phyloP scores from a whole-genome alignment of 495 filamentous ascomycete genomes.

The Annulohypoxylon stygium region DNA sequence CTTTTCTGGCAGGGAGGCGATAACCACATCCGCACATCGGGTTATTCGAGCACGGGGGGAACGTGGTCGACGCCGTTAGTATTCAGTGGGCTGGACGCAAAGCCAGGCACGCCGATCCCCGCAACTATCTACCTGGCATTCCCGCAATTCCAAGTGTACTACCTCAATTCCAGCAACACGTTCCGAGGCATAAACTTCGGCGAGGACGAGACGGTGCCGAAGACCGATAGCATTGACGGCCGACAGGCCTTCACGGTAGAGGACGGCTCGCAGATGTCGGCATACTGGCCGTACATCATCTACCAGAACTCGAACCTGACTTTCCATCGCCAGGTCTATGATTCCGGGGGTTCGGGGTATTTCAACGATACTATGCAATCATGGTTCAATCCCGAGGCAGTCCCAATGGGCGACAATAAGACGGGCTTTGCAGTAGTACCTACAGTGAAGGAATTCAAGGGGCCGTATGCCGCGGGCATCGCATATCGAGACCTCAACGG shows the following conservation, averaged over 20 bases:
- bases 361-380: conserved; percentile 34
- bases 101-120: conserved; percentile 37
- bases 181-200: conserved; percentile 36
- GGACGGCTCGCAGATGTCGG: conserved; percentile 18
- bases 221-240: conserved; percentile 27
- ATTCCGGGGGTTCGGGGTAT: conserved; percentile 2
- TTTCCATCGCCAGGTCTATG: conserved; percentile 35
- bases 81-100: conserved; percentile 24
- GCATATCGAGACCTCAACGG: conserved; percentile 39
- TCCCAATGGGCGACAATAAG: conserved; percentile 24
- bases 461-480: conserved; percentile 29
- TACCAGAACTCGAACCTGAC: conserved; percentile 28
- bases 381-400: conserved; percentile 16
- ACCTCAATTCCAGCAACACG: conserved; percentile 23
- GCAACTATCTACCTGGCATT: conserved; percentile 18
- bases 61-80: conserved; percentile 27
- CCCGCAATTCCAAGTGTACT: conserved; percentile 39
- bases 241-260: conserved; percentile 16
- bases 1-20: conserved; percentile 45
- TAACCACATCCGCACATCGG: conserved; percentile 35
- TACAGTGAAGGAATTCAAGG: conserved; percentile 9
- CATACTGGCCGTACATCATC: conserved; percentile 39
- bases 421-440: conserved; percentile 31
- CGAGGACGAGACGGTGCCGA: conserved; percentile 37
- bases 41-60: conserved; percentile 25